Base-by-base conservation (phyloP, 225 moss, liverwort and hornwort genomes). In the Asterella californica region DNA sequence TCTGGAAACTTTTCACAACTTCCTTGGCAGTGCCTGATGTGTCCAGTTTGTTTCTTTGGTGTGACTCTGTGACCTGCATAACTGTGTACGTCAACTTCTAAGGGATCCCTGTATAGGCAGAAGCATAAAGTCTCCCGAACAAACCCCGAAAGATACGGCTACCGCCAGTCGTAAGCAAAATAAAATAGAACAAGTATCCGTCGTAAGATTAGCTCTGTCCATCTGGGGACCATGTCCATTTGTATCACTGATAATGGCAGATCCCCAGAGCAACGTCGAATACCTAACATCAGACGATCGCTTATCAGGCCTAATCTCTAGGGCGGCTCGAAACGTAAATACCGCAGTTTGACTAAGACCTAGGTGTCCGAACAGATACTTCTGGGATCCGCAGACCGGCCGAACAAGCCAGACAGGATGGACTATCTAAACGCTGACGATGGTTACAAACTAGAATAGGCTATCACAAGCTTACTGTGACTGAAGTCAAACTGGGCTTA, bases 11-110 rank as follows among this genome's bases (percentile, higher is more conserved):
- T 50, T 76, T 84, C 49, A 94, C 83, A 25, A 99, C 80, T 45
- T 93, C 94, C 82, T 93, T 99, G 72, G 97, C 97, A 79, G 97
- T 99, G 75, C 97, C 97, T 69, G 97, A 99, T 57, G 97, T 93
- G 80, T 99, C 97, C 79, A 93, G 63, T 87, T 99, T 99, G 84
- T 87, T 91, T 57, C 91, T 88, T 81, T 94, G 94, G 82, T 99
- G 97, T 19, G 97, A 99, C 85, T 99, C 97, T 78, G 87, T 91
- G 22, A 99, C 97, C 97, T 97, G 89, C 37, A 50, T 29, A 50
- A 68, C n/a, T 52, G 69, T 25, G n/a, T 29, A 38, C 15, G 62
- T 48, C 77, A 77, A 27, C 46, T 11, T 49, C 15, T 15, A 75
- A 19, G 19, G 21, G 32, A 29, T 65, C 64, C 32, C 64, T 8